Evolutionary conservation across 1,284 basidiomycete genomes (phyloP), one percentile per base, ranked within the genome.

Genomic region (Binderoboletus segoi): DNA sequence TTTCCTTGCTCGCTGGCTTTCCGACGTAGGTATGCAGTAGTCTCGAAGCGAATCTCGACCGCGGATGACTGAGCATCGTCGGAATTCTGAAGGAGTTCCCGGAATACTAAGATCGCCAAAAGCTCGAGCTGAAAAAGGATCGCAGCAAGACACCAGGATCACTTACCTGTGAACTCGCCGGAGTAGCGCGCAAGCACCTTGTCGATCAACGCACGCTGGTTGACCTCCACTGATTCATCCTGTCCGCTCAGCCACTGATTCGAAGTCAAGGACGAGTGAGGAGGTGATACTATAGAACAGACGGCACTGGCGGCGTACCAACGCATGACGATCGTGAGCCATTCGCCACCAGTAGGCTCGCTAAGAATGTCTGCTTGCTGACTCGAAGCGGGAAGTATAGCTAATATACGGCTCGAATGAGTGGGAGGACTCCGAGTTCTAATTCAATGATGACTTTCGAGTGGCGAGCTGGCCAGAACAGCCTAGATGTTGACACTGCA

Each of bases 111-210:
- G 21, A 7, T 49, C 15, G 4, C 26, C 28, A 33, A 13, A 37
- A 55, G 13, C 20, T 28, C 18, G 38, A 16, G 54, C 23, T 48
- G 37, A 51, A 35, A 47, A 42, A 33, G 3, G 16, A 20, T 4
- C n/a, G 16, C 12, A n/a, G 8, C 11, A 7, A 11, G 30, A 44
- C 4, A 7, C 1, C 8, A 35, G 20, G n/a, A 50, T 18, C 8
- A 7, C 56, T 50, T 62, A 83, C 85, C 85, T 4, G 93, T 95
- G 64, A 93, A 91, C 75, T 98, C 95, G 52, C 93, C 95, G 21
- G 91, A 93, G 73, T 98, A 98, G 43, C 96, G 82, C 20, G 96
- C 93, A 23, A 98, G 84, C 40, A 96, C 93, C 75, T 93, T 95
- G 77, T 95, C 93, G 59, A 96, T 95, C 48, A 96, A 79, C 12